Conservation (phyloP, 179 eudicot species). For the Drosera spatulata region DNA sequence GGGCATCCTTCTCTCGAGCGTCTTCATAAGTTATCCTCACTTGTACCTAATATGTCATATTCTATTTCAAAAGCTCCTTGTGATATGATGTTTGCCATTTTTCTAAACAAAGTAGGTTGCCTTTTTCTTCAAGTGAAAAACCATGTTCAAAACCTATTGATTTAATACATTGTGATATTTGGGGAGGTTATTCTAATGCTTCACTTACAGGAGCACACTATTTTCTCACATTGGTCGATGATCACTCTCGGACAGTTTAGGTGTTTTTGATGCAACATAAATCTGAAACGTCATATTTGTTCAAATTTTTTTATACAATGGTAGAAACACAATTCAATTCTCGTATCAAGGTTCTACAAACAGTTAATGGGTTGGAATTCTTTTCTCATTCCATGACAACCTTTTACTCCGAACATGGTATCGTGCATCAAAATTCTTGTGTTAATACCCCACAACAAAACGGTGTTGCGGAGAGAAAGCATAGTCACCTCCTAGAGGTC, state of each 20-base stretch:
- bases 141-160: neutral
- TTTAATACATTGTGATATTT: neutral
- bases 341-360: neutral
- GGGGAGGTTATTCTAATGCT: neutral
- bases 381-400: neutral
- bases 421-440: neutral
- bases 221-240: neutral
- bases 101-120: neutral
- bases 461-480: neutral
- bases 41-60: neutral
- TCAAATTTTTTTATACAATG: neutral
- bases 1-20: neutral
- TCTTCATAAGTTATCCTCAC: neutral
- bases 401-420: neutral
- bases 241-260: neutral
- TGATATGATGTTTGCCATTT: neutral
- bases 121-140: neutral
- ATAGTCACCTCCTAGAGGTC: neutral
- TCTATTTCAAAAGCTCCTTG: too few species aligned
- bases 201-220: neutral
- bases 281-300: neutral
- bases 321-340: neutral
- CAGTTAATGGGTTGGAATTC: neutral
- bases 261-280: neutral
- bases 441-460: conserved; percentile 1